Conservation (phyloP, 495 filamentous ascomycete genomes). For the Evansstolkia leycettana region DNA sequence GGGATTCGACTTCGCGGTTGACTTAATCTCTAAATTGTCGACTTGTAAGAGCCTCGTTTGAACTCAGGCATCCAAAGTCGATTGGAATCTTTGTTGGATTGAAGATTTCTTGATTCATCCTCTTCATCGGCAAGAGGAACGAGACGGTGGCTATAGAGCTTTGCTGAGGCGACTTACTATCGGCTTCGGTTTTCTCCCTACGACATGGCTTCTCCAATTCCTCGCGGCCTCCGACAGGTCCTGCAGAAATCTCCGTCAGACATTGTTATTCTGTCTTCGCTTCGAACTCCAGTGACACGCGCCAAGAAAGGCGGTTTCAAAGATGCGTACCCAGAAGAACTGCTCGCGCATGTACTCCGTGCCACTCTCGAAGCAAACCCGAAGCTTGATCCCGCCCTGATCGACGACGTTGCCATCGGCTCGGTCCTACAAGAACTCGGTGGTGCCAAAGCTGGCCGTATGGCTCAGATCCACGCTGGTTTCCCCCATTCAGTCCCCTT, state of each 20-base stretch:
- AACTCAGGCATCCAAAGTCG: too few species aligned
- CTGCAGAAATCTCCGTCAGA: slow-evolving; percentile 71
- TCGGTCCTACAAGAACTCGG: slow-evolving; percentile 85
- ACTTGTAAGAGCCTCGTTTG: too few species aligned
- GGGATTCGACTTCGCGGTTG: too few species aligned
- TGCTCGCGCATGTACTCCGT: slow-evolving; percentile 69
- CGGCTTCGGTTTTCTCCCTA: not conserved
- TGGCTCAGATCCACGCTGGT: slow-evolving; percentile 75
- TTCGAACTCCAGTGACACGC: slow-evolving; percentile 76
- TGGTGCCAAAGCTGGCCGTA: slow-evolving; percentile 80
- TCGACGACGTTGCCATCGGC: slow-evolving; percentile 76
- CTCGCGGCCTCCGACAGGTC: slow-evolving; percentile 60
- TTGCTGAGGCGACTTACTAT: not conserved
- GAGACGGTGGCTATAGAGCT: too few species aligned
- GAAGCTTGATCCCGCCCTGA: slow-evolving; percentile 54
- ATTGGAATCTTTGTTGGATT: too few species aligned
- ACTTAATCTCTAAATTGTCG: too few species aligned
- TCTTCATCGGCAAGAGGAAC: too few species aligned
- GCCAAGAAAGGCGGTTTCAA: slow-evolving; percentile 74
- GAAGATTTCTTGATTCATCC: too few species aligned
- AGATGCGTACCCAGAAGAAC: slow-evolving; percentile 82
- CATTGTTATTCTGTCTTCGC: slow-evolving; percentile 76
- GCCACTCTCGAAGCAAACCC: slow-evolving; percentile 69
- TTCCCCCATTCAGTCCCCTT: slow-evolving; percentile 63
- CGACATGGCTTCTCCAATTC: slow-evolving; percentile 42